Evolutionary conservation across 352 stramenopile genomes (phyloP).

Genomic region (Hyaloperonospora brassicae): DNA sequence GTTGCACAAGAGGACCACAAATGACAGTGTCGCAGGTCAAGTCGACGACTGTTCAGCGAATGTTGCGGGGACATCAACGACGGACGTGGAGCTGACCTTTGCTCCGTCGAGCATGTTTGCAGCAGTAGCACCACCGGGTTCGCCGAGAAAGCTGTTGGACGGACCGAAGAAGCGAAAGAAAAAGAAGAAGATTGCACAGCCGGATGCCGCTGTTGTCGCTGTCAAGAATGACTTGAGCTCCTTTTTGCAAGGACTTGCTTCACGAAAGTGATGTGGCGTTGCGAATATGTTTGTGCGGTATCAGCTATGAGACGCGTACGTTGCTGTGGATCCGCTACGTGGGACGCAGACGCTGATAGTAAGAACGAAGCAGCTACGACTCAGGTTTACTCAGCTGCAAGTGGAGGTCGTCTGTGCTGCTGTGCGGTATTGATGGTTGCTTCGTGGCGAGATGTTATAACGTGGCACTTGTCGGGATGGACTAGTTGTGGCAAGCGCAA

Average conservation of each 20-base stretch:
- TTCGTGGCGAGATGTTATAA: constrained; percentile 38
- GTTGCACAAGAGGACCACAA: constrained; percentile 31
- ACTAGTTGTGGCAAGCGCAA: not conserved
- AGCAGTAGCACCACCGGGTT: constrained; percentile 33
- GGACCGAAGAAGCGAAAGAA: constrained; percentile 60
- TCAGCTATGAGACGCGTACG: not conserved
- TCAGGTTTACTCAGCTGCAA: constrained; percentile 23
- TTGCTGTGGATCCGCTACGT: constrained; percentile 10
- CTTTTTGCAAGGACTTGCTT: constrained; percentile 46
- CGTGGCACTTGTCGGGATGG: constrained; percentile 4
- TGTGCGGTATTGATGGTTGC: constrained; percentile 30
- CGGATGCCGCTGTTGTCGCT: constrained; percentile 30
- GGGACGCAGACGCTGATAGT: constrained; percentile 10
- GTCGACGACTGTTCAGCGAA: not conserved
- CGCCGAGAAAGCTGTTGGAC: constrained; percentile 62
- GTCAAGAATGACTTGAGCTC: constrained; percentile 65
- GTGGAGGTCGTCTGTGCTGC: constrained; percentile 23
- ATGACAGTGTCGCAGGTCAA: not conserved
- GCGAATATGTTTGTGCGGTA: not conserved
- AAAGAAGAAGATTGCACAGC: constrained; percentile 33
- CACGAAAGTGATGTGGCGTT: constrained; percentile 23
- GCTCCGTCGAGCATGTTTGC: constrained; percentile 40
- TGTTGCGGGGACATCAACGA: not conserved
- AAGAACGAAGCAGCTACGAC: constrained; percentile 23
- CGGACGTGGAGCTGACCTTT: constrained; percentile 5